Percentiles rank a stretch among this genome's conserved stretches.
These are phyloP conservation scores for Vaccinium myrtillus DNA, from an alignment of 148 eudicot species.

Conservation along the genomic window DNA sequence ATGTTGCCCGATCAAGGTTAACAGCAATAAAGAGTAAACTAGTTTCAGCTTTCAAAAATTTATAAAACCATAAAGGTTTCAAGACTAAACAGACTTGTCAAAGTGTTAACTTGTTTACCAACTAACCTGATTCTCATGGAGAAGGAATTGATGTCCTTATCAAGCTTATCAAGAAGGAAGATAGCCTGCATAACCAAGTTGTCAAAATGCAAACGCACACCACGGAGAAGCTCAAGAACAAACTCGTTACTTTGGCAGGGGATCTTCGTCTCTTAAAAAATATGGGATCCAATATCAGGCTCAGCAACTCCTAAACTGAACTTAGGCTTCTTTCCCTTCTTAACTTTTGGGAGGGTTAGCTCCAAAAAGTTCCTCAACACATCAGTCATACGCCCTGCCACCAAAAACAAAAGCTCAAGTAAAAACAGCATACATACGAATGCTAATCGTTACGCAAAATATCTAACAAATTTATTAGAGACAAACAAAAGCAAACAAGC, in stretches of 20 bases:
- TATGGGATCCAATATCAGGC: constrained; percentile 75
- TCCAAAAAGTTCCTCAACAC: constrained; percentile 76
- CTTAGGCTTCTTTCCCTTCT: constrained; percentile 68
- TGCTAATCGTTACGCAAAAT: background rate
- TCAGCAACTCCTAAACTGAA: constrained; percentile 78
- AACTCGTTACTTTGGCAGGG: constrained; percentile 88
- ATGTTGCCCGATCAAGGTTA: background rate
- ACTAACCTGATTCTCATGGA: constrained; percentile 98
- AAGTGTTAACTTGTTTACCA: background rate
- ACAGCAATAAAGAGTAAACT: background rate
- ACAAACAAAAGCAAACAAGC: background rate
- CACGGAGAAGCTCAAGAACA: constrained; percentile 82
- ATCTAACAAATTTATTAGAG: background rate
- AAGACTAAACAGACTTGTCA: background rate
- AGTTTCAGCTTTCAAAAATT: background rate
- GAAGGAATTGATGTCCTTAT: constrained; percentile 88
- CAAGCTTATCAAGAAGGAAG: constrained; percentile 92
- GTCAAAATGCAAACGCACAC: constrained; percentile 91
- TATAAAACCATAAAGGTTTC: background rate
- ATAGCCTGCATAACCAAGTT: constrained; percentile 98
- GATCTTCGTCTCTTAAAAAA: constrained; percentile 70
- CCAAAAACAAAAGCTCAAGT: background rate
- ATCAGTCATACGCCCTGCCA: constrained; percentile 84
- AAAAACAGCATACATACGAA: background rate
- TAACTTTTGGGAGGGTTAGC: constrained; percentile 56